Base-by-base conservation (phyloP, 2,329 filamentous ascomycete genomes). In the Sarocladiaceae sp. region DNA sequence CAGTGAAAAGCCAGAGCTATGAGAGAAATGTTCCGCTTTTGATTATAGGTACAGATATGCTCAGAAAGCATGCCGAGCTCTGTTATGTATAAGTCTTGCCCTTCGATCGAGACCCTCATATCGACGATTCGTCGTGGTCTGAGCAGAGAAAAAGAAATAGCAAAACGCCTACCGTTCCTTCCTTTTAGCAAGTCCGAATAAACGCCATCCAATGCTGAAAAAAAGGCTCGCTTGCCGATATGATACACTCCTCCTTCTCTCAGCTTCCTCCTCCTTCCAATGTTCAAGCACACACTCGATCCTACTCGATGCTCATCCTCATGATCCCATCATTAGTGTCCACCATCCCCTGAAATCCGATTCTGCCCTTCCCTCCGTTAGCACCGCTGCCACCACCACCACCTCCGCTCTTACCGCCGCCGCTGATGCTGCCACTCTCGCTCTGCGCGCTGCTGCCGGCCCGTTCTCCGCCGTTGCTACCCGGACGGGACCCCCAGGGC, bases 291-390 rank as follows among this genome's bases (percentile, higher is more conserved):
- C 20, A 16, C 10, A 6, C 23, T 24, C 10, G 6, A 29, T 18
- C 21, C 37, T 68, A 95, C 62, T 96, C 90, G 57, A 96, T 95
- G 63, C 87, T 95, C 86, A 97, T 93, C 56, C 91, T 89, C 84
- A 95, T 95, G 51, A 96, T 73, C 2, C 89, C 87, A 61, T 96
- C 91, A 59, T 88, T 88, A n/a, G 91, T 91, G 64, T 96, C 91
- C 15, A 80, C 85, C 90, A 97, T 96, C 1, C 90, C 88, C 64
- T 96, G 90, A 53, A 94, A 75, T 7, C 88, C 88, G 12, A 95
- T 73, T 26, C 87, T 65, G 50, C 71, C 83, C 60, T 74, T 76
- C 53, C 73, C 68, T 33, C 33, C 21, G n/a, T 26, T 24, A 9
- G 33, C 29, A n/a, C 15, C 16, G 19, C 31, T 33, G 3, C 21